Conservation (phyloP, 2,329 filamentous ascomycete species). For the Annulohypoxylon truncatum region DNA sequence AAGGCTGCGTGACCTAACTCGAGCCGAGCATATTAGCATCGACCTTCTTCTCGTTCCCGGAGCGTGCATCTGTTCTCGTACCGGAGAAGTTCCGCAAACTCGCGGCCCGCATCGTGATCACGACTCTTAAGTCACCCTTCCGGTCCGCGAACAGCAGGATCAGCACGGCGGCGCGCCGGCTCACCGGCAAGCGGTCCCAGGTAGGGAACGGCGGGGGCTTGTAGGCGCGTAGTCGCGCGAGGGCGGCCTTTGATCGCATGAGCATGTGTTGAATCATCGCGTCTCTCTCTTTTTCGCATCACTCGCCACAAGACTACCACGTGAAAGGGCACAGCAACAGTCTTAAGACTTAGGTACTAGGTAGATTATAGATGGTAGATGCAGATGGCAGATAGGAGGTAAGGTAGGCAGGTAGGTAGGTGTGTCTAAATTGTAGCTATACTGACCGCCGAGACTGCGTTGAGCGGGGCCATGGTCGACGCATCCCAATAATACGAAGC, state of each 20-base stretch:
- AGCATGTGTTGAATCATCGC: conserved; percentile 44
- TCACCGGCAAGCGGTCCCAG: conserved; percentile 71
- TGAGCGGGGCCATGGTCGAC: conserved; percentile 67
- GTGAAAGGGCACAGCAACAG: conserved; percentile 4
- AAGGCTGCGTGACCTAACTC: conserved; percentile 78
- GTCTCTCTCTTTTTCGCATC: neutral
- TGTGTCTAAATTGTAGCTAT: conserved; percentile 34
- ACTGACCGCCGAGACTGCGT: conserved; percentile 65
- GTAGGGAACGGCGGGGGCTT: conserved; percentile 69
- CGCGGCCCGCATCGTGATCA: conserved; percentile 75
- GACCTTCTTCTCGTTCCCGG: neutral
- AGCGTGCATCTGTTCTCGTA: conserved; percentile 39
- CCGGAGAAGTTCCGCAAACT: conserved; percentile 76
- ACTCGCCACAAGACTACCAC: neutral
- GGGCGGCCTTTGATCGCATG: conserved; percentile 62
- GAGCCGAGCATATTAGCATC: conserved; percentile 5
- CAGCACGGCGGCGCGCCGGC: conserved; percentile 84
- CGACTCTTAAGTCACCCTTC: conserved; percentile 79
- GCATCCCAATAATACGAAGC: conserved; percentile 68
- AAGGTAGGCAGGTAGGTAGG: conserved; percentile 8
- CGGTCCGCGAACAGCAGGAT: conserved; percentile 89
- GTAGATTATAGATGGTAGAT: too few species aligned
- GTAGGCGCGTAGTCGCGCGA: conserved; percentile 71
- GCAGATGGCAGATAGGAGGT: neutral
- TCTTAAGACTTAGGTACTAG: neutral